Percentiles rank a stretch among this genome's conserved stretches.
Conservation (phyloP, 805 yeast species). For the Nakazawaea peltata region DNA sequence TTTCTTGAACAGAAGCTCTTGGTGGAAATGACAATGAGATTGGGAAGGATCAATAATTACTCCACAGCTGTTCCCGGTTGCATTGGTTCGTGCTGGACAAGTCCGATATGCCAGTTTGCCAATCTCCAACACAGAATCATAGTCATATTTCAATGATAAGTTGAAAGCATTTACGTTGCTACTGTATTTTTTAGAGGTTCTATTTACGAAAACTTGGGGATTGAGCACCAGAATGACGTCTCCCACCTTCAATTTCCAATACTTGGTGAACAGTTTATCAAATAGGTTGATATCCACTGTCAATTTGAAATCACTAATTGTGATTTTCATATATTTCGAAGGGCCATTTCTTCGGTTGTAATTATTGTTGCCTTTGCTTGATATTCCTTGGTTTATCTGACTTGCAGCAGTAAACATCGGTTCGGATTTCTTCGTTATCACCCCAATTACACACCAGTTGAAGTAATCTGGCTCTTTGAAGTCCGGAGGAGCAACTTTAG, state of each 20-base stretch:
- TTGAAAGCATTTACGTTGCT: slow-evolving; percentile 33
- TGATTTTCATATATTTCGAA: slow-evolving; percentile 52
- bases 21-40: slow-evolving; percentile 65
- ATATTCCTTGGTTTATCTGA: slow-evolving; percentile 9
- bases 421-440: slow-evolving; percentile 49
- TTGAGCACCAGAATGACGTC: slow-evolving; percentile 68
- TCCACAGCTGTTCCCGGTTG: slow-evolving; percentile 47
- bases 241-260: slow-evolving; percentile 70
- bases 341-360: too few relatives aligned
- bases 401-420: slow-evolving; percentile 32
- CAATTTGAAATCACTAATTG: slow-evolving; percentile 60
- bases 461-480: slow-evolving; percentile 61
- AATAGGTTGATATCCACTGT: slow-evolving; percentile 55
- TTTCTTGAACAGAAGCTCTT: slow-evolving; percentile 45
- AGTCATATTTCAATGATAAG: slow-evolving; percentile 42
- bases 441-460: slow-evolving; percentile 78
- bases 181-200: slow-evolving; percentile 19
- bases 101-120: slow-evolving; percentile 67
- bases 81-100: slow-evolving; percentile 44
- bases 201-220: slow-evolving; percentile 45
- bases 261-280: slow-evolving; percentile 58
- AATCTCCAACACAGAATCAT: slow-evolving; percentile 55
- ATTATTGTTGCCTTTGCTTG: slow-evolving; percentile 10
- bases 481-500: slow-evolving; percentile 61
- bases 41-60: slow-evolving; percentile 49